Evolutionary conservation across 495 filamentous ascomycete species (phyloP).

Genomic region (Patellaria atrata): DNA sequence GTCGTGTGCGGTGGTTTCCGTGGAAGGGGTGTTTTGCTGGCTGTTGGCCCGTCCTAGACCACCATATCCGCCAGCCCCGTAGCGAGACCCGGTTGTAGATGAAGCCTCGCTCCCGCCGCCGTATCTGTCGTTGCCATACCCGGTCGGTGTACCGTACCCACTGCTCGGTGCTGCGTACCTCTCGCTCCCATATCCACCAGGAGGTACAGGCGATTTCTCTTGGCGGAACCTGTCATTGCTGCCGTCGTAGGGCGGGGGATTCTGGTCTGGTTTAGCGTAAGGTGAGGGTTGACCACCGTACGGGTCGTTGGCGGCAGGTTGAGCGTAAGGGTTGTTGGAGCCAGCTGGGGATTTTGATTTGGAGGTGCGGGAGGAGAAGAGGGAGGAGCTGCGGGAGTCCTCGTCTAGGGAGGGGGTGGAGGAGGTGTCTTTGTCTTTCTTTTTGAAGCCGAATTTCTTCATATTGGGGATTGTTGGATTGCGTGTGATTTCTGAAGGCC

Average conservation of each 20-base stretch:
- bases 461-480: conserved; percentile 14
- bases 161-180: conserved; percentile 6
- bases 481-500: too few species aligned
- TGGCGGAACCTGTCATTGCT: conserved; percentile 11
- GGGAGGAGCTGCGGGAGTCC: conserved; percentile 16
- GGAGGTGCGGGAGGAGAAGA: conserved; percentile 20
- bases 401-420: too few species aligned
- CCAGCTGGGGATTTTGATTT: conserved; percentile 17
- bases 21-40: conserved; percentile 40
- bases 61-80: conserved; percentile 59
- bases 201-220: conserved; percentile 26
- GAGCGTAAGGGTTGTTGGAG: conserved; percentile 24
- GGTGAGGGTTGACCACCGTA: too few species aligned
- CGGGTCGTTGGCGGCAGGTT: conserved; percentile 6
- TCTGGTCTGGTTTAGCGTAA: conserved; percentile 17
- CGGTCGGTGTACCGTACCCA: conserved; percentile 15
- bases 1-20: conserved; percentile 46
- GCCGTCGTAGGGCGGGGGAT: conserved; percentile 14
- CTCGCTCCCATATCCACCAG: conserved; percentile 16
- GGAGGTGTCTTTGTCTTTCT: conserved; percentile 19
- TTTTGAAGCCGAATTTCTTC: conserved; percentile 22
- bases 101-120: conserved; percentile 9
- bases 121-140: conserved; percentile 24
- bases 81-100: conserved; percentile 23
- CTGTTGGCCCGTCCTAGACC: conserved; percentile 45